These are phyloP conservation scores for Macadamia integrifolia DNA, from an alignment of 164 flowering plant species.

Conservation along the genomic window DNA sequence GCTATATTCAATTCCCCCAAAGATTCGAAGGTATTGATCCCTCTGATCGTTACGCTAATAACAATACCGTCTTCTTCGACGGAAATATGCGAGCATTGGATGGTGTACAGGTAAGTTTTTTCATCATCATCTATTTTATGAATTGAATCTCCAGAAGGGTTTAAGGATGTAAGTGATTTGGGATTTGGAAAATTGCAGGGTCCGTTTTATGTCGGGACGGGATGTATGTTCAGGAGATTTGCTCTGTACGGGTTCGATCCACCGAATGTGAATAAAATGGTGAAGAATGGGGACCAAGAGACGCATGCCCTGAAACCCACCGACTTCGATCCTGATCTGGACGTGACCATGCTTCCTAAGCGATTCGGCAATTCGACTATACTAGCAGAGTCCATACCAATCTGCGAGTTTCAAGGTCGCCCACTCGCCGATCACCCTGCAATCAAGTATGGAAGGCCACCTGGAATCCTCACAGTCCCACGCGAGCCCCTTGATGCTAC, in stretches of 20 bases:
- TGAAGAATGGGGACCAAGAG: constrained; percentile 36
- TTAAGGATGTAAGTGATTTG: too few species aligned
- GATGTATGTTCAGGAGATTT: constrained; percentile 60
- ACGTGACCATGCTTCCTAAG: constrained; percentile 41
- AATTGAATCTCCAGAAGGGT: too few species aligned
- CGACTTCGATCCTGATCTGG: constrained; percentile 54
- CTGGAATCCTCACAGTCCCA: constrained; percentile 55
- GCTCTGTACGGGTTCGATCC: constrained; percentile 80
- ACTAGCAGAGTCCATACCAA: constrained; percentile 54
- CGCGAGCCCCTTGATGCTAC: constrained; percentile 55
- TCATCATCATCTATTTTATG: too few species aligned
- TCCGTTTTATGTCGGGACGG: constrained; percentile 79
- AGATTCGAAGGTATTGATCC: constrained; percentile 79
- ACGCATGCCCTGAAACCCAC: constrained; percentile 47
- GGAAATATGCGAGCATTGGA: constrained; percentile 78
- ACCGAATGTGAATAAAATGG: constrained; percentile 36
- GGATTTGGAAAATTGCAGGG: constrained; percentile 32
- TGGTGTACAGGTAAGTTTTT: constrained; percentile 19
- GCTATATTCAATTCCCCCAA: constrained; percentile 79
- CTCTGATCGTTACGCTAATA: constrained; percentile 73
- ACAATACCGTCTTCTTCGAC: constrained; percentile 75
- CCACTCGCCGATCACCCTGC: constrained; percentile 68
- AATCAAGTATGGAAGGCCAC: constrained; percentile 54
- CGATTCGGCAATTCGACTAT: constrained; percentile 59
- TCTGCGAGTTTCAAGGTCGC: constrained; percentile 69